Base-by-base conservation (phyloP, 495 filamentous ascomycete species). In the Oleoguttula mirabilis region DNA sequence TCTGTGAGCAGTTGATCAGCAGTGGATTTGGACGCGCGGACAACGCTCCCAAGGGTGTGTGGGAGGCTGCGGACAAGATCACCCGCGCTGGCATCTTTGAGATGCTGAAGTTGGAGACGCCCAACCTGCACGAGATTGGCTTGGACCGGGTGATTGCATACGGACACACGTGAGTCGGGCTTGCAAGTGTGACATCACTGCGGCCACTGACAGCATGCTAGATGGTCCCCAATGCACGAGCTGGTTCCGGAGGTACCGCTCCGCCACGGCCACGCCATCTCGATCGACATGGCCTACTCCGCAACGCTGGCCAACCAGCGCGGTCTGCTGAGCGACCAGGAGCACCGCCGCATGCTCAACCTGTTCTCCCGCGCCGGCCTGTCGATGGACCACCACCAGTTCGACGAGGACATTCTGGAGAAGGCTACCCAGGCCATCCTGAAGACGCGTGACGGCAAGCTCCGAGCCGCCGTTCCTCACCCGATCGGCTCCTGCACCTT, bases 201-300 rank as follows among this genome's bases (percentile, higher is more conserved):
- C n/a, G n/a, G n/a, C n/a, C 23, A 25, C 27, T 43, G 40, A 43
- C 40, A 24, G 3, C 10, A n/a, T 44, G 4, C 17, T 33, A 71
- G 67, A 1, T 80, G 76, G 76, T 77, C 72, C 3, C 76, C 76
- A 1, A 61, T 77, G 14, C 72, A 77, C 39, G 76, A 78, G 45
- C 65, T 80, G 12, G 63, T 73, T 10, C 76, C 74, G 0, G 65
- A 74, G 32, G 69, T 64, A 0, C 75, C 75, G 3, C 65, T 79
- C 7, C 67, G 76, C 21, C 76, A 79, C 50, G 76, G 76, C 1
- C 75, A 79, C 47, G 75, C 76, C 12, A 79, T 80, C 37, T 72
- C 68, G 7, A 74, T 79, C 36, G 76, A 79, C 48, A 79, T 79
- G 76, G 76, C 76, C 0, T 80, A 70, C 52, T 74, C 73, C 8